Evolutionary conservation across 2,329 filamentous ascomycete species (phyloP).

Genomic region (Phoma sp.): DNA sequence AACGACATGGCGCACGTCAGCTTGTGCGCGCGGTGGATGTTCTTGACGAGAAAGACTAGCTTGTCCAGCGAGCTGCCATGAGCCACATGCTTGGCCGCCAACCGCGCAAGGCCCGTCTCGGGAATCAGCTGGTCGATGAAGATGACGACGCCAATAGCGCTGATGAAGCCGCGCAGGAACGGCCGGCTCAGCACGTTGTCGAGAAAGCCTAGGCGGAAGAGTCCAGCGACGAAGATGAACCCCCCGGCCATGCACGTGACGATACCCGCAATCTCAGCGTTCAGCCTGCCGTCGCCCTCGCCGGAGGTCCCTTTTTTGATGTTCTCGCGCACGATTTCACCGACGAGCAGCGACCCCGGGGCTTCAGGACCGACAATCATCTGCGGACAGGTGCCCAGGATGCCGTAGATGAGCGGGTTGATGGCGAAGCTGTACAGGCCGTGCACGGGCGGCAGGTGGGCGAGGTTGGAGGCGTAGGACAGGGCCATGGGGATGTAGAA

Average conservation of each 20-base stretch:
- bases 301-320: conserved; percentile 72
- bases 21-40: conserved; percentile 71
- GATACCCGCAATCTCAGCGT: conserved; percentile 85
- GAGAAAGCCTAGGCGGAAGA: conserved; percentile 87
- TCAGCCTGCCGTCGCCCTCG: conserved; percentile 72
- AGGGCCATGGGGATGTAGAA: conserved; percentile 98
- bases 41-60: conserved; percentile 76
- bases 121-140: conserved; percentile 93
- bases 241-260: conserved; percentile 87
- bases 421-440: conserved; percentile 94
- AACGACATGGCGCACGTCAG: conserved; percentile 80
- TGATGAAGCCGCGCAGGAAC: conserved; percentile 94
- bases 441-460: conserved; percentile 90
- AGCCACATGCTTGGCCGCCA: conserved; percentile 73
- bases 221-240: conserved; percentile 85
- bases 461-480: conserved; percentile 89
- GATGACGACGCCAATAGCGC: conserved; percentile 95
- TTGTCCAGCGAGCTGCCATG: conserved; percentile 91
- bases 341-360: conserved; percentile 87
- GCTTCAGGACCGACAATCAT: conserved; percentile 97
- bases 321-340: conserved; percentile 81
- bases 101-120: conserved; percentile 77
- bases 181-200: conserved; percentile 94
- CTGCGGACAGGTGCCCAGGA: conserved; percentile 89
- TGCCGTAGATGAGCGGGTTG: conserved; percentile 87